These are phyloP conservation scores for Termitomyces sp. DNA, from an alignment of 768 basidiomycete genomes.

Conservation along the genomic window DNA sequence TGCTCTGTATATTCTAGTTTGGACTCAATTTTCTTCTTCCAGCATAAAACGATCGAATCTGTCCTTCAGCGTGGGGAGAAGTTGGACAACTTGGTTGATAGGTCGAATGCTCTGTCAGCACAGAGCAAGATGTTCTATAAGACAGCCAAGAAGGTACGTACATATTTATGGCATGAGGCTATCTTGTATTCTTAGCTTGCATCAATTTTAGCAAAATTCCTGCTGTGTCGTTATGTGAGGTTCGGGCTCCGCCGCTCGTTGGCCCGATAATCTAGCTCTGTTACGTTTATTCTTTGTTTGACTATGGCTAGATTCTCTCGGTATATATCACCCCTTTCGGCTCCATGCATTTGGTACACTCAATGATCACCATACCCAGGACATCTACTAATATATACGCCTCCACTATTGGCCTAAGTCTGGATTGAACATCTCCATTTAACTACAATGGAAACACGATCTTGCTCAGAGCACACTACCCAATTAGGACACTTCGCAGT, in stretches of 20 bases:
- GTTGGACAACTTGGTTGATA: slow-evolving; percentile 91
- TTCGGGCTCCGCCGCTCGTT: neutral
- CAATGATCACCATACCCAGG: slow-evolving; percentile 8
- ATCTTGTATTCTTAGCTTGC: neutral
- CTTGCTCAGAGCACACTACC: neutral
- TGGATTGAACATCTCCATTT: neutral
- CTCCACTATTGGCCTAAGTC: neutral
- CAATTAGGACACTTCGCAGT: neutral
- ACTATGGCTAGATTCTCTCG: slow-evolving; percentile 2
- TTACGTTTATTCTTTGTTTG: slow-evolving; percentile 12
- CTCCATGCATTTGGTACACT: neutral
- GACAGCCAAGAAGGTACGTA: slow-evolving; percentile 93
- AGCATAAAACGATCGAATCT: slow-evolving; percentile 99
- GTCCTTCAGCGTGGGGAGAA: slow-evolving; percentile 96
- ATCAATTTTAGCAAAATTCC: slow-evolving; percentile 79
- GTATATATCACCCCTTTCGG: neutral
- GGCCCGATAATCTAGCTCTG: neutral
- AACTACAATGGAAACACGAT: neutral
- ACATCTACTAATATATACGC: slow-evolving; percentile 10
- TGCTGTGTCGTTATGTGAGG: slow-evolving; percentile 83
- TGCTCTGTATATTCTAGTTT: neutral
- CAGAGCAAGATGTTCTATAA: slow-evolving; percentile 99
- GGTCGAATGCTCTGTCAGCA: slow-evolving; percentile 80
- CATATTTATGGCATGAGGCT: neutral
- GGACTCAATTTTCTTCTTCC: slow-evolving; percentile 5